Base-by-base conservation (phyloP, 2,329 filamentous ascomycete genomes). In the Fusarium setosum region DNA sequence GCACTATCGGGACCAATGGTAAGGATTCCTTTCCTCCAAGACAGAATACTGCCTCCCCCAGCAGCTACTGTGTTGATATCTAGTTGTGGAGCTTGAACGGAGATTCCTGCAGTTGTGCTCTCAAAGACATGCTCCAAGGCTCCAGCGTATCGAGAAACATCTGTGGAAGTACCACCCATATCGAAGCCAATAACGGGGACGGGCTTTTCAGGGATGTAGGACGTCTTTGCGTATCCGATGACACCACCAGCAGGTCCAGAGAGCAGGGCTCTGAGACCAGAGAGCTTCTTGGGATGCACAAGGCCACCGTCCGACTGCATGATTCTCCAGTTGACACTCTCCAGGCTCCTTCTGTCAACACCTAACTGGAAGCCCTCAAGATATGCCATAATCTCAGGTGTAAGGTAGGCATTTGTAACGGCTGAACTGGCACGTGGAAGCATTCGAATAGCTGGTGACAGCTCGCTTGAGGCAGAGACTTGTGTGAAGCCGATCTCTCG, bases 401-500 rank as follows among this genome's bases (percentile, higher is more conserved):
- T 91, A 18, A 92, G 80, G 68, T 92, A 92, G 9, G 90, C 90
- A 74, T 92, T 90, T 8, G 89, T 89, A 68, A 88, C 90, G 1
- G 88, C 88, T 11, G 89, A 91, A 2, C 87, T 91, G n/a, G 87
- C 86, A 69, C 90, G 78, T 8, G 88, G 86, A 2, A 91, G 85
- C 24, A 91, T 80, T 74, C 92, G 92, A 76, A 91, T 90, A 85
- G 90, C 90, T 15, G 42, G 55, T 3, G 88, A 88, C 82, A 90
- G 90, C 32, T 90, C 81, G 61, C 89, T 87, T 41, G 88, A 90
- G 21, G 90, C 78, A 56, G 86, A 89, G 54, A 92, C 86, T 74
- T 91, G 88, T 48, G 84, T 80, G 71, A 92, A 92, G 3, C 93
- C 93, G 61, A 96, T 88, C 20, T 94, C 88, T 51, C 81, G 83